Evolutionary conservation across 2,329 filamentous ascomycete genomes (phyloP).

Genomic region (Arthrobotrys entomopaga): DNA sequence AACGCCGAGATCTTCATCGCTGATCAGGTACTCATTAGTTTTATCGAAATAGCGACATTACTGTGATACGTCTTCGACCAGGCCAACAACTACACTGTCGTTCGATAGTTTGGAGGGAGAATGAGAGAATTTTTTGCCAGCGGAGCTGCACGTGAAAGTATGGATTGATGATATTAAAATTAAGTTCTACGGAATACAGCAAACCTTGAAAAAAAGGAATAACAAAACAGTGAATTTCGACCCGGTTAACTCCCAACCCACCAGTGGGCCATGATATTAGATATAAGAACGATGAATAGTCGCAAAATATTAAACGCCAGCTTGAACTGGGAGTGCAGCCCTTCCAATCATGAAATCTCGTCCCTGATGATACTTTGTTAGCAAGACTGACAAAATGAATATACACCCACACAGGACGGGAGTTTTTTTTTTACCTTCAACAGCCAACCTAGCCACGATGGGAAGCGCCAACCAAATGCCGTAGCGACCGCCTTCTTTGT

Average conservation of each 20-base stretch:
- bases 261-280: conserved; percentile 17
- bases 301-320: conserved; percentile 11
- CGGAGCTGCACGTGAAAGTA: too few species aligned
- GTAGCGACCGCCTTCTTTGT: conserved; percentile 46
- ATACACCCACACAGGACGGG: not conserved
- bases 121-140: not conserved
- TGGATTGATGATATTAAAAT: conserved; percentile 1
- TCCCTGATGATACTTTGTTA: conserved; percentile 12
- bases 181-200: not conserved
- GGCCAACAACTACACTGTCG: not conserved
- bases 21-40: too few species aligned
- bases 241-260: conserved; percentile 27
- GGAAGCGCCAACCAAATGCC: conserved; percentile 50
- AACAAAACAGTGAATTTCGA: not conserved
- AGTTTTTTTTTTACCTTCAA: conserved; percentile 35
- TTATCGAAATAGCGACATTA: too few species aligned
- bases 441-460: conserved; percentile 41
- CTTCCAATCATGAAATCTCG: conserved; percentile 48
- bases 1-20: too few species aligned
- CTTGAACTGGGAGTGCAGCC: conserved; percentile 14
- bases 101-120: not conserved
- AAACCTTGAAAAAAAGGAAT: not conserved
- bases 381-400: not conserved
- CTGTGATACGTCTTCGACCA: not conserved
- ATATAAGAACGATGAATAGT: not conserved